These are phyloP conservation scores for Aspergillus tamarii DNA, from an alignment of 2,329 filamentous ascomycete genomes.

Conservation along the genomic window DNA sequence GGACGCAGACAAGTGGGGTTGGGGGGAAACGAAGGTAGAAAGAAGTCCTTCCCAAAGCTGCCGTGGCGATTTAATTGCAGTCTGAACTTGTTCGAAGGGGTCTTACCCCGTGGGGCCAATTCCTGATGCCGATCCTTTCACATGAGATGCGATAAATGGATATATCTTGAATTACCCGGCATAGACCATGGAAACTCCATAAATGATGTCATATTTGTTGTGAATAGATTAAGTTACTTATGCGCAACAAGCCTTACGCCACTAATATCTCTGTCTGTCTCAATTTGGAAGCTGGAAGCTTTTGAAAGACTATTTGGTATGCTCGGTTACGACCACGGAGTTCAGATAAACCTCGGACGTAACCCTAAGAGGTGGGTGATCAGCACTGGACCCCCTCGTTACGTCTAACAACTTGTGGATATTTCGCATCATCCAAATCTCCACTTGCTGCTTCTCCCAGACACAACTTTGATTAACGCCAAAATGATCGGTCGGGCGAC, in stretches of 20 bases:
- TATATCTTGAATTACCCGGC: neutral
- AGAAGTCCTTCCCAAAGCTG: neutral
- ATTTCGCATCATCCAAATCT: too few species aligned
- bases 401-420: too few species aligned
- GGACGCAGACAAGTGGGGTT: neutral
- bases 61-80: neutral
- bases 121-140: conserved; percentile 9
- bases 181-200: neutral
- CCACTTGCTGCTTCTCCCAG: too few species aligned
- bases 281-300: neutral
- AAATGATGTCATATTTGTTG: neutral
- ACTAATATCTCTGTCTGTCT: neutral
- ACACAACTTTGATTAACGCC: too few species aligned
- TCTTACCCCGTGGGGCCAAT: conserved; percentile 4
- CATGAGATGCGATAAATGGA: conserved; percentile 6
- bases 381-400: too few species aligned
- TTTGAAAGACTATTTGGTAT: neutral
- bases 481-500: too few species aligned
- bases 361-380: neutral
- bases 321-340: neutral
- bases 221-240: neutral
- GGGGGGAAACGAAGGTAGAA: neutral
- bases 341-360: neutral
- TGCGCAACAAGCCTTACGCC: neutral
- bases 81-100: neutral